These are phyloP conservation scores for Diaporthe amygdali DNA, from an alignment of 2,329 filamentous ascomycete species.

Conservation along the genomic window DNA sequence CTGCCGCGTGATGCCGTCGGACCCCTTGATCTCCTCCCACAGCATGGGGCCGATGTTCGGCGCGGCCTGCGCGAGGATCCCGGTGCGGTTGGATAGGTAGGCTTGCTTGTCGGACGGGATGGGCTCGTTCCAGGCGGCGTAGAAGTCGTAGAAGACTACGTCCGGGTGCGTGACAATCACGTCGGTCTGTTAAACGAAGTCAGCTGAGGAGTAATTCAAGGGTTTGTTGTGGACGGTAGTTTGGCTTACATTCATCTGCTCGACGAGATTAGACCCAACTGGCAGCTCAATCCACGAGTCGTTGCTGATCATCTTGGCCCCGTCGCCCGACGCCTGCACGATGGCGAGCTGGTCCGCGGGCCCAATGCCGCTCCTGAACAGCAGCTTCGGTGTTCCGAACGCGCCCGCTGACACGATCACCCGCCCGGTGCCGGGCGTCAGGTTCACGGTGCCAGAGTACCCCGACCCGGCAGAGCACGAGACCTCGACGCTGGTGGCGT, in stretches of 20 bases:
- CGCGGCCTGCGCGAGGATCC: slow-evolving; percentile 69
- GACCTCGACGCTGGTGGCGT: slow-evolving; percentile 71
- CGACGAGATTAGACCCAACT: slow-evolving; percentile 62
- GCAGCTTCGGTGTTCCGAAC: slow-evolving; percentile 71
- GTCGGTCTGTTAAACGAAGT: slow-evolving; percentile 41
- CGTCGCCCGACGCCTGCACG: slow-evolving; percentile 56
- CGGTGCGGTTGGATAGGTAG: slow-evolving; percentile 57
- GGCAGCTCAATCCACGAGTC: slow-evolving; percentile 62
- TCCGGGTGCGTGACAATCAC: slow-evolving; percentile 48
- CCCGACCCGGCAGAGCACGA: slow-evolving; percentile 58
- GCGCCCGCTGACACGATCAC: slow-evolving; percentile 72
- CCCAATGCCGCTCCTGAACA: slow-evolving; percentile 72
- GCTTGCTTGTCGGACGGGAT: slow-evolving; percentile 45
- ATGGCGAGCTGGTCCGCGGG: slow-evolving; percentile 62
- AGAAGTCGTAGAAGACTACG: slow-evolving; percentile 68
- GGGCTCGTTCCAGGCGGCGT: slow-evolving; percentile 60
- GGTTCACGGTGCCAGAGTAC: slow-evolving; percentile 62
- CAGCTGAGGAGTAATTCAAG: not conserved
- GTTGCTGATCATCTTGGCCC: slow-evolving; percentile 54
- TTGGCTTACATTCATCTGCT: slow-evolving; percentile 46
- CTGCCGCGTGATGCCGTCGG: slow-evolving; percentile 66
- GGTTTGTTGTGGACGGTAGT: too few species aligned
- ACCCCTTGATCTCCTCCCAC: slow-evolving; percentile 62
- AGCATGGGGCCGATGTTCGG: slow-evolving; percentile 68
- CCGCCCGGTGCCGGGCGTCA: slow-evolving; percentile 64